phyloP scores from a whole-genome alignment of 2,329 filamentous ascomycete genomes.

The Aspergillus sp. region DNA sequence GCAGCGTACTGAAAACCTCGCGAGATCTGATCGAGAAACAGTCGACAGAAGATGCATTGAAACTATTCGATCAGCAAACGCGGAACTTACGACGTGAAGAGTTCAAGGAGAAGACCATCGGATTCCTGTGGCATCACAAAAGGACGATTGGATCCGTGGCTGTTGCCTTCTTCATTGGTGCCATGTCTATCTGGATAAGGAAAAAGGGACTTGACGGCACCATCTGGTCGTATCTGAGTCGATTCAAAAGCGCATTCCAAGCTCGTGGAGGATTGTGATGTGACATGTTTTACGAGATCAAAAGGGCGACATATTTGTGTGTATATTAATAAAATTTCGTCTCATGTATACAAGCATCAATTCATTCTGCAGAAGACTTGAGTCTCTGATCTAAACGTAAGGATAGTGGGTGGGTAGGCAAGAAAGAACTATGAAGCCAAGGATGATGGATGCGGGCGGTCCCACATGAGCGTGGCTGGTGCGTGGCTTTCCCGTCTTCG shows the following conservation, averaged over 20 bases:
- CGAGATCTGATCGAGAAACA: slow-evolving; percentile 55
- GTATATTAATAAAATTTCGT: background rate
- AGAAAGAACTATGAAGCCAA: background rate
- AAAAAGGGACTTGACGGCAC: slow-evolving; percentile 40
- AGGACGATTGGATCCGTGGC: slow-evolving; percentile 62
- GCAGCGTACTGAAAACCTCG: slow-evolving; percentile 84
- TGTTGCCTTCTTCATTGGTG: slow-evolving; percentile 65
- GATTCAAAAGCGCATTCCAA: slow-evolving; percentile 25
- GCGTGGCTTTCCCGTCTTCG: slow-evolving; percentile 24
- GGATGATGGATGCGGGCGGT: background rate
- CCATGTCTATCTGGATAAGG: slow-evolving; percentile 67
- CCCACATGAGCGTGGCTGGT: slow-evolving; percentile 26
- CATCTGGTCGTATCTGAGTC: slow-evolving; percentile 33
- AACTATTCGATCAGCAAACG: slow-evolving; percentile 69
- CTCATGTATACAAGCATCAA: too few relatives aligned
- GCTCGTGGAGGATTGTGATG: slow-evolving; percentile 1
- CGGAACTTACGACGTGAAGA: slow-evolving; percentile 69
- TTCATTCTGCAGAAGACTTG: too few relatives aligned
- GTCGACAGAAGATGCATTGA: slow-evolving; percentile 64
- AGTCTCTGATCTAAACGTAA: too few relatives aligned
- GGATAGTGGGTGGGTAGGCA: too few relatives aligned
- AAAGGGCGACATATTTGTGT: background rate
- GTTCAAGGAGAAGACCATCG: slow-evolving; percentile 50
- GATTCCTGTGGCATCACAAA: slow-evolving; percentile 63
- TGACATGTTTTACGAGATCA: background rate